phyloP scores from a whole-genome alignment of 108 stramenopile genomes.

The Mayamaea pseudoterrestris region DNA sequence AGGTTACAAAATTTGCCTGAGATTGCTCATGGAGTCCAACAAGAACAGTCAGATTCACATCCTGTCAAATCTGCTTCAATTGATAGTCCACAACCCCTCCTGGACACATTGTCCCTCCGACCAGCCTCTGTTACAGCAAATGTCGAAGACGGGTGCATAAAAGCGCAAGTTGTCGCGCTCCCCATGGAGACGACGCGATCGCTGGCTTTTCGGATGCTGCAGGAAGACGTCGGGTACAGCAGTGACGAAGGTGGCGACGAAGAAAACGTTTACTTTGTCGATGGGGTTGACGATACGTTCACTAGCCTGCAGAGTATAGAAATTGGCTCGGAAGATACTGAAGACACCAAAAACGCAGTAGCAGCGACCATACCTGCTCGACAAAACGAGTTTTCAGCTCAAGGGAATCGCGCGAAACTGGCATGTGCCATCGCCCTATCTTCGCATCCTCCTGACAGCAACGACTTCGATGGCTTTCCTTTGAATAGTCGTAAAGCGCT shows the following conservation, averaged over 20 bases:
- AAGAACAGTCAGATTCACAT: neutral
- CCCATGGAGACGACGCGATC: constrained; percentile 64
- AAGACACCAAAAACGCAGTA: constrained; percentile 8
- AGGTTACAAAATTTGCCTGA: no score
- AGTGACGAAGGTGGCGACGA: constrained; percentile 88
- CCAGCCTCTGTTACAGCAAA: neutral
- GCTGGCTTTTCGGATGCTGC: constrained; percentile 51
- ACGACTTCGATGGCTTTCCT: constrained; percentile 68
- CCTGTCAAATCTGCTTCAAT: neutral
- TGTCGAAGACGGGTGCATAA: constrained; percentile 1
- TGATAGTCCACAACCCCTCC: constrained; percentile 1
- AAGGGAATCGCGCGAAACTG: constrained; percentile 54
- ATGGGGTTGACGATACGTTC: constrained; percentile 73
- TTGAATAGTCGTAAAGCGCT: constrained; percentile 35
- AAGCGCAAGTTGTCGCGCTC: constrained; percentile 7
- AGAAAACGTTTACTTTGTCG: constrained; percentile 59
- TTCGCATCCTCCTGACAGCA: constrained; percentile 28
- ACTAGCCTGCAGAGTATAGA: constrained; percentile 15
- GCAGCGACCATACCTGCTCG: constrained; percentile 41
- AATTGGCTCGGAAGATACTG: constrained; percentile 2
- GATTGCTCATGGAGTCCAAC: no score
- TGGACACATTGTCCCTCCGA: neutral
- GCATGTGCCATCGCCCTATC: constrained; percentile 44
- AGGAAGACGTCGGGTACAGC: constrained; percentile 73
- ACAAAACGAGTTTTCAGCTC: constrained; percentile 55